Evolutionary conservation across 208 protist genomes (phyloP).

Genomic region (Strigomonas galati): DNA sequence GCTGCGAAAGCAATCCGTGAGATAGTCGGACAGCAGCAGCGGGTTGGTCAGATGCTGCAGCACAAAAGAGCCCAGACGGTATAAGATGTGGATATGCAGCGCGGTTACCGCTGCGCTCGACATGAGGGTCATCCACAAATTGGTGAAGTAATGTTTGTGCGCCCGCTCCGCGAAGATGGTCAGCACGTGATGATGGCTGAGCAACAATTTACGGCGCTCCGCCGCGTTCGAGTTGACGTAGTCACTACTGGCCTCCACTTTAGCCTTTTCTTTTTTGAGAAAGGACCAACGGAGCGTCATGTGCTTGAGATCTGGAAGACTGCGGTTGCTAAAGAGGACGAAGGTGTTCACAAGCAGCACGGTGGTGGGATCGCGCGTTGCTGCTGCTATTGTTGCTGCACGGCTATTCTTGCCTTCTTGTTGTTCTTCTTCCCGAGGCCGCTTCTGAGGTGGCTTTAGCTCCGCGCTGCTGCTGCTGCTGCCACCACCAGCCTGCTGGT

Average conservation of each 20-base stretch:
- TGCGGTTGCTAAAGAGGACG: constrained; percentile 63
- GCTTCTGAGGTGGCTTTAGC: neutral
- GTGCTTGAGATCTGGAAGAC: constrained; percentile 41
- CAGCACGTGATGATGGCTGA: constrained; percentile 49
- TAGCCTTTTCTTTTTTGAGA: constrained; percentile 49
- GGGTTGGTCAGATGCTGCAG: constrained; percentile 82
- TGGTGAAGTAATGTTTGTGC: constrained; percentile 81
- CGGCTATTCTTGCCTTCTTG: neutral
- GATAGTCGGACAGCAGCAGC: constrained; percentile 81
- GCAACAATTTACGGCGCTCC: constrained; percentile 63
- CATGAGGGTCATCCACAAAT: constrained; percentile 75
- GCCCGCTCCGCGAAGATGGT: constrained; percentile 78
- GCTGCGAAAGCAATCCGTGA: constrained; percentile 78
- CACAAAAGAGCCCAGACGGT: constrained; percentile 66
- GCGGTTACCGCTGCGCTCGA: constrained; percentile 43
- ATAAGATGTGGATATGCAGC: constrained; percentile 78
- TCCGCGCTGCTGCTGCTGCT: constrained; percentile 15
- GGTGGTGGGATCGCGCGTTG: constrained; percentile 1
- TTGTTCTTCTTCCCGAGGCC: too few species aligned
- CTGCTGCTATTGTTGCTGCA: too few species aligned
- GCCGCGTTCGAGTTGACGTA: constrained; percentile 67
- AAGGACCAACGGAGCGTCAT: constrained; percentile 63
- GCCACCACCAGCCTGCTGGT: constrained; percentile 26
- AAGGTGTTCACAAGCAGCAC: constrained; percentile 63
- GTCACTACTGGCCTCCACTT: constrained; percentile 52